Conservation (phyloP, 1,139 yeast species). For the Keqinozyma sinolaborantium region DNA sequence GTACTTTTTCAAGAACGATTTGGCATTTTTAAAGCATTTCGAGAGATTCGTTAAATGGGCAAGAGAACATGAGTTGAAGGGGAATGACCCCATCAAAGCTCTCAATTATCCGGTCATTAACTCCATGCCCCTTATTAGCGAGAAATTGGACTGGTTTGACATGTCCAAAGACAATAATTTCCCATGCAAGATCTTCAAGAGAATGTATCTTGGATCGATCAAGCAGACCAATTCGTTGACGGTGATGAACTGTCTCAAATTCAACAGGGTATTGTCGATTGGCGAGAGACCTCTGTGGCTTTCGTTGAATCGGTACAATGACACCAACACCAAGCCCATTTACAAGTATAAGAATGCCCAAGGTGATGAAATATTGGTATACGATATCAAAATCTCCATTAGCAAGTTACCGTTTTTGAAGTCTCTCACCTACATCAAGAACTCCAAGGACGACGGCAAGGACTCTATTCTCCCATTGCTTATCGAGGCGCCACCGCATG, state of each 20-base stretch:
- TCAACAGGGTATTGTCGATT: constrained; percentile 28
- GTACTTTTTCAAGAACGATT: constrained; percentile 31
- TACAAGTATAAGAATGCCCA: constrained; percentile 22
- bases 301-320: constrained; percentile 6
- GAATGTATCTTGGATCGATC: constrained; percentile 32
- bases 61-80: constrained; percentile 4
- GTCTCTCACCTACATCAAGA: constrained; percentile 29
- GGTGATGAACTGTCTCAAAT: constrained; percentile 19
- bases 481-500: constrained; percentile 24
- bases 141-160: constrained; percentile 32
- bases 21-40: constrained; percentile 26
- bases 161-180: constrained; percentile 31
- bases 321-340: constrained; percentile 17
- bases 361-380: constrained; percentile 18
- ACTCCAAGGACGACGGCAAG: constrained; percentile 40
- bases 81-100: constrained; percentile 6
- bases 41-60: constrained; percentile 24
- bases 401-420: constrained; percentile 18
- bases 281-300: constrained; percentile 40
- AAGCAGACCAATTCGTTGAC: constrained; percentile 34
- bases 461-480: constrained; percentile 33
- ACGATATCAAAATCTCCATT: constrained; percentile 20
- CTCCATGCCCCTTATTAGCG: neutral
- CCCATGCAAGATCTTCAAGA: constrained; percentile 29
- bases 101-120: constrained; percentile 5